Evolutionary conservation across 164 flowering plant species (phyloP), one percentile per base, ranked within the genome.

Genomic region (Taxillus chinensis): DNA sequence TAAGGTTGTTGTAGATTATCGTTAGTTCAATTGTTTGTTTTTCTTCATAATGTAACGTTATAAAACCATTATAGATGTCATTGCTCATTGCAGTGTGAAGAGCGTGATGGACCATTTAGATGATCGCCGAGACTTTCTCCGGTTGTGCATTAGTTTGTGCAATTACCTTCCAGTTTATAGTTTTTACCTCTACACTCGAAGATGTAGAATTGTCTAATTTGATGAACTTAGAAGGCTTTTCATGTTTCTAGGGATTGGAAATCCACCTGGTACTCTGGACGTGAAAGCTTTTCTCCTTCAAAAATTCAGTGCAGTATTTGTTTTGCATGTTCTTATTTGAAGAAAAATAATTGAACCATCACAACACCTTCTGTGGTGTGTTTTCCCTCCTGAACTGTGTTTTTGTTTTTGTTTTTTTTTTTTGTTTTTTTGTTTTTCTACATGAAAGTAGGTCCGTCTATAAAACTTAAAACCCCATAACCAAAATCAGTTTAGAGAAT

Each of bases 241-340:
- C 39, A 42, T 67, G 14, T 39, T 61, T 64, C 78, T 42, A 89
- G 99, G 97, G 12, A 81, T 93, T 67, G 97, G 99, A 38, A 86
- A 83, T 64, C 96, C 97, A 63, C 97, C 99, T 57, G 99, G 99
- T 37, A 81, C 76, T 7, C 90, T 93, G 99, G 97, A 93, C 70
- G 60, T 84, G 85, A 89, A 78, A 80, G 99, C 99, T 57, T 93
- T 60, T 79, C 93, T 90, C 63, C 82, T 93, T 15, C 99, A 90
- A 65, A 88, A 86, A 70, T 93, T 93, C 73, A 90, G 95, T 73
- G 5, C 83, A 41, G 3, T 41, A 27, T 48, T 48, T 48, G 4
- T 43, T 43, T 43, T 43, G 10, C 46, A 43, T 43, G 7, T 43
- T 43, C 10, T 43, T 9, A 43, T 43, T 43, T 27, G 10, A 6